Evolutionary conservation across 2,329 filamentous ascomycete species (phyloP), one percentile per base, ranked within the genome.

Genomic region (Sporothrix globosa): DNA sequence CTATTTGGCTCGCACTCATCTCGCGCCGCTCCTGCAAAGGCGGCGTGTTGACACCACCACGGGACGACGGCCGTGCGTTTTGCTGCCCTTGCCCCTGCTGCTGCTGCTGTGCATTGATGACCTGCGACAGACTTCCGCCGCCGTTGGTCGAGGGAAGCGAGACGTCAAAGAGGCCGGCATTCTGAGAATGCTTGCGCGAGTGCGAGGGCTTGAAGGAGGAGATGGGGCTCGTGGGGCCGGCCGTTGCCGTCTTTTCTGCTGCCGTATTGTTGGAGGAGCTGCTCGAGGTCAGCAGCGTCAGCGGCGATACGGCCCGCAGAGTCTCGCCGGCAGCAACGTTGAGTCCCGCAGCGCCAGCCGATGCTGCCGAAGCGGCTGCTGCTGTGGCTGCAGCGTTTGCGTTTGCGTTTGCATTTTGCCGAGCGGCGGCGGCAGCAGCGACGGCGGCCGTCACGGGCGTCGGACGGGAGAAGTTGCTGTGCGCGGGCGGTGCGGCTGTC

Each of bases 131-230:
- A 77, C 86, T 88, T 73, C 86, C 87, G 2, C 80, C 82, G 75
- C 81, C 67, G 66, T 48, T 85, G 60, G 86, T 86, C 2, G 88
- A 89, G 27, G 91, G 90, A 63, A 94, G 82, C 27, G 86, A 89
- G 54, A 91, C 88, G 77, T 94, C 91, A 77, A 94, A 94, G 76
- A 90, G 87, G 76, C 92, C 92, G 77, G 92, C 91, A 10, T 87
- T 91, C 74, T 90, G 87, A 72, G 92, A 92, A 75, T 91, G 86
- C 74, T 89, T 90, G 80, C 90, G 80, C 78, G 86, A 80, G 83
- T 91, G 82, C 7, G 71, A 54, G 4, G 73, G 48, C 63, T 74
- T 74, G 60, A 71, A 71, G 3, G 70, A 44, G 9, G 76, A 76
- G 19, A 69, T 74, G 71, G 80, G 76, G 74, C 77, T 75, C 70